Evolutionary conservation across 2,329 filamentous ascomycete genomes (phyloP).

Genomic region (Zasmidium angulare): DNA sequence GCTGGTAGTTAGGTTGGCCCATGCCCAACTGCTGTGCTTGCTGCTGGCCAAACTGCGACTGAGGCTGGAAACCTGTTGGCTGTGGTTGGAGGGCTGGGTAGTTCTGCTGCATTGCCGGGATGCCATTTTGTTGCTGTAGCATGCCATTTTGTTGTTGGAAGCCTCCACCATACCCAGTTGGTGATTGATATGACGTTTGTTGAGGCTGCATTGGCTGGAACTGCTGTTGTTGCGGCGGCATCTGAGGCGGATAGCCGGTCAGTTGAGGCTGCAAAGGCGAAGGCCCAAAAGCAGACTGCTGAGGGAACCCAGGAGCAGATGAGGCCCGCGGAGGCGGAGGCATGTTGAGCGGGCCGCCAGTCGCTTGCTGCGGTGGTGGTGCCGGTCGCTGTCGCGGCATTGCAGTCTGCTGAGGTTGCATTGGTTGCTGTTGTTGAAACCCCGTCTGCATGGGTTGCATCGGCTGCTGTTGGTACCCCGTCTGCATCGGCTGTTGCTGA

Average conservation of each 20-base stretch:
- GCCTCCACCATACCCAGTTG: slow-evolving; percentile 15
- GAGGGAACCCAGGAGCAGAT: slow-evolving; percentile 73
- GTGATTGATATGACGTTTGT: slow-evolving; percentile 38
- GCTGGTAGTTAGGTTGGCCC: slow-evolving; percentile 45
- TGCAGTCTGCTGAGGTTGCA: slow-evolving; percentile 40
- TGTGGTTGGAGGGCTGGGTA: slow-evolving; percentile 49
- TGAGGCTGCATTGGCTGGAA: slow-evolving; percentile 38
- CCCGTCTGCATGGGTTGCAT: slow-evolving; percentile 26
- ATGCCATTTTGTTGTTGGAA: slow-evolving; percentile 43
- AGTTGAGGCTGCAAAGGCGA: slow-evolving; percentile 80
- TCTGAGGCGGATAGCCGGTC: slow-evolving; percentile 64
- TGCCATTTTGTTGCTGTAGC: slow-evolving; percentile 35
- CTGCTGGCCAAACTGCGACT: slow-evolving; percentile 20
- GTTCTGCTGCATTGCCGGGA: slow-evolving; percentile 35
- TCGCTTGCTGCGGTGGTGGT: slow-evolving; percentile 61
- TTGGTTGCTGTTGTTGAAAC: slow-evolving; percentile 11
- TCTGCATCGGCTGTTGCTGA: slow-evolving; percentile 34
- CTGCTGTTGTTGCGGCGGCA: slow-evolving; percentile 34
- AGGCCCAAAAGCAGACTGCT: slow-evolving; percentile 67
- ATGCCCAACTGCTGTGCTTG: slow-evolving; percentile 18
- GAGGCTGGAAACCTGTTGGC: slow-evolving; percentile 52
- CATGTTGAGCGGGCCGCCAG: slow-evolving; percentile 64
- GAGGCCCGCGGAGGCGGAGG: slow-evolving; percentile 79
- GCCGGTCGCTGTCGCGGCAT: slow-evolving; percentile 66
- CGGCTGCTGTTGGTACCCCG: slow-evolving; percentile 29